These are phyloP conservation scores for Apiospora aurea DNA, from an alignment of 2,329 filamentous ascomycete species.

Conservation along the genomic window DNA sequence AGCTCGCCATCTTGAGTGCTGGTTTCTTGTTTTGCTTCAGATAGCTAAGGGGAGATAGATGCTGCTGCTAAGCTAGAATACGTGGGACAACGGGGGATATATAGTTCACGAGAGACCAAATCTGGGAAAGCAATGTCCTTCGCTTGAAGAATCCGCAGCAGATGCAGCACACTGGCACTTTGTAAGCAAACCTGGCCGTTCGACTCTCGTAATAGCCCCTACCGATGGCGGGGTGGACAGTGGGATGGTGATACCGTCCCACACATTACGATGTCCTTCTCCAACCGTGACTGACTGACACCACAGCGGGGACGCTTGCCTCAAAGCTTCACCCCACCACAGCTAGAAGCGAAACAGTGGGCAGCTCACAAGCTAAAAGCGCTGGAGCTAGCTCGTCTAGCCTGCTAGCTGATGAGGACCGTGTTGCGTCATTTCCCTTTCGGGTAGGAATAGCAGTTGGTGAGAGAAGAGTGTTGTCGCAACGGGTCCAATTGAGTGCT, in stretches of 20 bases:
- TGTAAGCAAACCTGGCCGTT: background rate
- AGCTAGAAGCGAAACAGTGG: background rate
- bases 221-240: background rate
- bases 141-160: background rate
- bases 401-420: background rate
- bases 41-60: background rate
- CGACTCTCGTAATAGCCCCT: slow-evolving; percentile 14
- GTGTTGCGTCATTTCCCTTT: slow-evolving; percentile 4
- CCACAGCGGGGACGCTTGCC: background rate
- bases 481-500: background rate
- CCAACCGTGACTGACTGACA: slow-evolving; percentile 4
- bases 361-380: background rate
- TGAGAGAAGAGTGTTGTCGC: background rate
- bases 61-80: background rate
- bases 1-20: slow-evolving; percentile 27
- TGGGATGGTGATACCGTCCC: background rate
- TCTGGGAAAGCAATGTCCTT: background rate
- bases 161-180: background rate
- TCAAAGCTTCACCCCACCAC: background rate
- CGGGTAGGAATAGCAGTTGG: slow-evolving; percentile 23
- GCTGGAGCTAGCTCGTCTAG: background rate
- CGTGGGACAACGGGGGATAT: background rate
- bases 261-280: background rate
- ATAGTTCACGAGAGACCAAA: background rate
- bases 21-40: background rate